These are phyloP conservation scores for Chaetomidium leptoderma DNA, from an alignment of 495 filamentous ascomycete species.

Conservation along the genomic window DNA sequence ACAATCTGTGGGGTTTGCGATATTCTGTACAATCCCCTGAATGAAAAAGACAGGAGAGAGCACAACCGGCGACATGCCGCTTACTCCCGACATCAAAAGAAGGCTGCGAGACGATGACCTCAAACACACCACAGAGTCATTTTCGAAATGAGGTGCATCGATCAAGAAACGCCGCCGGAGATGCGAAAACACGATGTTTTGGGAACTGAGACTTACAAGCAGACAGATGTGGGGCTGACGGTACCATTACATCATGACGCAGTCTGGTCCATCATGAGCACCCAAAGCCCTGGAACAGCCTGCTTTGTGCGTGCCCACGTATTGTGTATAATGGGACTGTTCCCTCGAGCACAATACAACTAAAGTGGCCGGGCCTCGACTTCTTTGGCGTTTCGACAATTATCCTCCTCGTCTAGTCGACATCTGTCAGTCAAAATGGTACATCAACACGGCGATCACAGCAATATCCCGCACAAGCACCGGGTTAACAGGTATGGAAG, in stretches of 20 bases:
- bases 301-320: background rate
- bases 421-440: conserved; percentile 34
- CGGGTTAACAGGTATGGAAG: conserved; percentile 38
- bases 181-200: background rate
- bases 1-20: conserved; percentile 44
- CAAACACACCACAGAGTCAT: no score
- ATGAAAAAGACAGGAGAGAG: conserved; percentile 42
- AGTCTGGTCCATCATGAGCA: background rate
- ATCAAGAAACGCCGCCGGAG: background rate
- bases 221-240: background rate
- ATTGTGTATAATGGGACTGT: no score
- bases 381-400: background rate
- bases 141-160: background rate
- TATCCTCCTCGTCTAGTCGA: background rate
- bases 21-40: conserved; percentile 46
- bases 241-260: conserved; percentile 11
- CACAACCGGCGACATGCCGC: conserved; percentile 41
- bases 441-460: conserved; percentile 42
- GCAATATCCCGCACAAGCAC: conserved; percentile 42
- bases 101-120: background rate
- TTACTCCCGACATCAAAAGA: conserved; percentile 13
- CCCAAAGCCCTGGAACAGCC: background rate
- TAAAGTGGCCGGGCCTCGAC: no score
- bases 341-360: background rate
- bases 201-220: background rate